These are phyloP conservation scores for Blastosporella zonata DNA, from an alignment of 1,284 basidiomycete genomes.

Conservation along the genomic window DNA sequence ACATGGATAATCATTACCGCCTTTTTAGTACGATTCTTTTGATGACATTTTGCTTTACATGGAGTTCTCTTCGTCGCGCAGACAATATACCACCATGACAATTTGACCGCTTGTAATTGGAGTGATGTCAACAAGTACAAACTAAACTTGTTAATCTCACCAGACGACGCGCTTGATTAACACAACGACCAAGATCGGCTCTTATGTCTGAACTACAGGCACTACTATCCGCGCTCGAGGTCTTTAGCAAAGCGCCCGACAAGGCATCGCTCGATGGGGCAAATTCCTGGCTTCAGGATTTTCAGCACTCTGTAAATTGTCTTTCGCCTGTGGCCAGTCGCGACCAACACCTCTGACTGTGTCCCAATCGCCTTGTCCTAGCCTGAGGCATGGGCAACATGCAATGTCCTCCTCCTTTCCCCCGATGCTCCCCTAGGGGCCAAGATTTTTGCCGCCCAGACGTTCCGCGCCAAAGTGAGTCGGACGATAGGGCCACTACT, in stretches of 20 bases:
- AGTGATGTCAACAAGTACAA: conserved; percentile 18
- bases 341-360: conserved; percentile 61
- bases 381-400: conserved; percentile 95
- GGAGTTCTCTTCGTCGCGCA: conserved; percentile 30
- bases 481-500: conserved; percentile 6
- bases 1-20: conserved; percentile 57
- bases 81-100: conserved; percentile 40
- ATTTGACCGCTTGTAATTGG: conserved; percentile 2
- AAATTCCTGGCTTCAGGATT: conserved; percentile 92
- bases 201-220: conserved; percentile 67
- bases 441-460: conserved; percentile 95
- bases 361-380: conserved; percentile 55
- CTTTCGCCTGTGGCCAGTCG: conserved; percentile 64
- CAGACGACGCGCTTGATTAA: conserved; percentile 12
- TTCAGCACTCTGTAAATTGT: conserved; percentile 93
- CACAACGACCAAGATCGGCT: conserved; percentile 20
- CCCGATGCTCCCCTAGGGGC: conserved; percentile 79
- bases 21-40: conserved; percentile 48
- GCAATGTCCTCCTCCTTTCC: conserved; percentile 85
- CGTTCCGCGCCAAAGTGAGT: conserved; percentile 90
- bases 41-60: conserved; percentile 33
- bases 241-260: conserved; percentile 79
- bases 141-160: conserved; percentile 4
- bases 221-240: conserved; percentile 69
- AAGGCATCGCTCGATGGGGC: conserved; percentile 79